phyloP scores from a whole-genome alignment of 179 eudicot genomes.

The Amaranthus tricolor region DNA sequence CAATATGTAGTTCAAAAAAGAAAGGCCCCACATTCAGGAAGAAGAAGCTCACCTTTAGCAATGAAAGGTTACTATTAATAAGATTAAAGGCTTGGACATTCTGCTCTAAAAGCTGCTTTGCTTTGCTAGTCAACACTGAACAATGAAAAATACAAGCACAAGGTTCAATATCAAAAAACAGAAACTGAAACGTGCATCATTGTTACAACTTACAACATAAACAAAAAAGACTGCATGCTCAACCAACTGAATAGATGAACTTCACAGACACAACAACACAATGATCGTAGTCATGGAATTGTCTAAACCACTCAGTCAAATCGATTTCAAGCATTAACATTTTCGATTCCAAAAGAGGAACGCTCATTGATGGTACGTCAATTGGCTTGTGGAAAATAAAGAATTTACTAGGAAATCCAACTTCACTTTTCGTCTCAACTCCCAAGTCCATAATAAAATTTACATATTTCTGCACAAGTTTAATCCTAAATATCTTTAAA shows the following conservation, averaged over 20 bases:
- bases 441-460: not conserved
- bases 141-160: conserved; percentile 20
- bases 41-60: conserved; percentile 45
- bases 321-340: not conserved
- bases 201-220: not conserved
- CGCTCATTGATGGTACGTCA: not conserved
- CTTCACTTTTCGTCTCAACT: not conserved
- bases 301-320: not conserved
- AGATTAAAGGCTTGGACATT: conserved; percentile 45
- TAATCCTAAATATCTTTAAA: not conserved
- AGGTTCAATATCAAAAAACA: not conserved
- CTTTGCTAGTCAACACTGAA: conserved; percentile 52
- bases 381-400: not conserved
- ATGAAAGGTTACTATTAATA: conserved; percentile 48
- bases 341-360: not conserved
- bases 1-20: not conserved
- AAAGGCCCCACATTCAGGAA: not conserved
- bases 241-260: not conserved
- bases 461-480: not conserved
- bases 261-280: not conserved
- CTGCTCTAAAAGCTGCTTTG: conserved; percentile 64
- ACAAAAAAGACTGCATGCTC: not conserved
- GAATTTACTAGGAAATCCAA: not conserved
- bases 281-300: not conserved
- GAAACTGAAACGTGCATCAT: not conserved